Evolutionary conservation across 1,139 yeast species (phyloP).

Genomic region (Geotrichum restrictum): DNA sequence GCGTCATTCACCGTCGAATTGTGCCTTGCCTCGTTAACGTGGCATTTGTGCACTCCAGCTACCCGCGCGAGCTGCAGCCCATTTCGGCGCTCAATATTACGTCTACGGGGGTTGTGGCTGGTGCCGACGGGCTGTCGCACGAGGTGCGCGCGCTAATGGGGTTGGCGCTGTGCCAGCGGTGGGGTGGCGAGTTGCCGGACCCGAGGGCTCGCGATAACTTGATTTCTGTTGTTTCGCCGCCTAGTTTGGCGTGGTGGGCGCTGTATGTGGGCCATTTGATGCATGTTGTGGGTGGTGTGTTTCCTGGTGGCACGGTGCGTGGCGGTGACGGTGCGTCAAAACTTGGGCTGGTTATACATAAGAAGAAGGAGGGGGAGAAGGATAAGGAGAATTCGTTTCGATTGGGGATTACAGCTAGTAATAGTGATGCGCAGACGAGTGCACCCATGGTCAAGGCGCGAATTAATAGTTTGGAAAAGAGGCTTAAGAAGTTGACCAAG

Average conservation of each 20-base stretch:
- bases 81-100: slow-evolving; percentile 64
- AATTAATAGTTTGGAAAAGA: slow-evolving; percentile 33
- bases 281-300: slow-evolving; percentile 70
- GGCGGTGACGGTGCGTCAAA: slow-evolving; percentile 47
- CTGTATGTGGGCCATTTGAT: slow-evolving; percentile 60
- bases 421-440: slow-evolving; percentile 28
- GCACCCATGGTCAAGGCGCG: slow-evolving; percentile 33
- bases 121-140: slow-evolving; percentile 66
- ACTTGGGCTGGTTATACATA: slow-evolving; percentile 32
- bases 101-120: slow-evolving; percentile 63
- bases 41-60: slow-evolving; percentile 66
- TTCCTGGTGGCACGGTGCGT: slow-evolving; percentile 68
- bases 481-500: slow-evolving; percentile 31
- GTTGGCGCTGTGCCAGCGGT: slow-evolving; percentile 63
- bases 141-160: slow-evolving; percentile 62
- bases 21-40: slow-evolving; percentile 65
- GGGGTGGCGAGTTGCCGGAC: slow-evolving; percentile 72
- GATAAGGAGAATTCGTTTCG: slow-evolving; percentile 27
- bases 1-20: slow-evolving; percentile 52
- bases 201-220: slow-evolving; percentile 41
- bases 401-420: slow-evolving; percentile 28
- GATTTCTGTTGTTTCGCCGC: slow-evolving; percentile 36
- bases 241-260: slow-evolving; percentile 54
- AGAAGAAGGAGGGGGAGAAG: slow-evolving; percentile 22
- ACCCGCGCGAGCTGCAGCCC: slow-evolving; percentile 69